These are phyloP conservation scores for Candida sanyaensis DNA, from an alignment of 1,139 yeast genomes.

Conservation along the genomic window DNA sequence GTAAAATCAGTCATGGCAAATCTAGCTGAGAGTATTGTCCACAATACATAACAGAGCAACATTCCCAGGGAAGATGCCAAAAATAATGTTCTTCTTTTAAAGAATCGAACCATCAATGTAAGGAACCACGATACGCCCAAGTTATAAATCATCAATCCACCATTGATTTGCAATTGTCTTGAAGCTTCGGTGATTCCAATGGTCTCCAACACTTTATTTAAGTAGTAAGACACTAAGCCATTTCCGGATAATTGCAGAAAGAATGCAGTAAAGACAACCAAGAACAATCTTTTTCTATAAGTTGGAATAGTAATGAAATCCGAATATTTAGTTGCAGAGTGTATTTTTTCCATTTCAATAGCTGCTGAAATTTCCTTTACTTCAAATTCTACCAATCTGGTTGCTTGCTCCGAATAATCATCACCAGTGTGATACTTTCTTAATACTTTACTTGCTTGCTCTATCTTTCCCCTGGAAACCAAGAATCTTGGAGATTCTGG, in stretches of 20 bases:
- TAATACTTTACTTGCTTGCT: constrained; percentile 42
- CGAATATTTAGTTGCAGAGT: constrained; percentile 27
- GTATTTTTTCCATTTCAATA: constrained; percentile 33
- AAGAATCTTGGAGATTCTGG: constrained; percentile 54
- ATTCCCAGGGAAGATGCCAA: constrained; percentile 33
- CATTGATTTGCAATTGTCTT: constrained; percentile 50
- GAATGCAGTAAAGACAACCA: constrained; percentile 31
- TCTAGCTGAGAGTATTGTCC: constrained; percentile 41
- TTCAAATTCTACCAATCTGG: constrained; percentile 44
- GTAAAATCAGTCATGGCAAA: constrained; percentile 36
- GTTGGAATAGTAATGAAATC: constrained; percentile 37
- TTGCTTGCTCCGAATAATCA: constrained; percentile 28
- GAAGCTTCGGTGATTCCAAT: constrained; percentile 48
- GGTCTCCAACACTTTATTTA: constrained; percentile 47
- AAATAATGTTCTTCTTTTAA: constrained; percentile 50
- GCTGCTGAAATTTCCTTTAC: constrained; percentile 46
- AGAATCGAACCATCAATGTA: constrained; percentile 28
- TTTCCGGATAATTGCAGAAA: constrained; percentile 54
- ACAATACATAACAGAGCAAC: constrained; percentile 39
- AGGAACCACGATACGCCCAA: constrained; percentile 34
- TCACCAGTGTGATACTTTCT: constrained; percentile 43
- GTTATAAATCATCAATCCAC: constrained; percentile 44
- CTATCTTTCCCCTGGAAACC: constrained; percentile 36
- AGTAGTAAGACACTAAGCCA: constrained; percentile 53
- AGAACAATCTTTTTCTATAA: constrained; percentile 47